phyloP scores from a whole-genome alignment of 306 rosid genomes.

The Adenanthera pavonina region DNA sequence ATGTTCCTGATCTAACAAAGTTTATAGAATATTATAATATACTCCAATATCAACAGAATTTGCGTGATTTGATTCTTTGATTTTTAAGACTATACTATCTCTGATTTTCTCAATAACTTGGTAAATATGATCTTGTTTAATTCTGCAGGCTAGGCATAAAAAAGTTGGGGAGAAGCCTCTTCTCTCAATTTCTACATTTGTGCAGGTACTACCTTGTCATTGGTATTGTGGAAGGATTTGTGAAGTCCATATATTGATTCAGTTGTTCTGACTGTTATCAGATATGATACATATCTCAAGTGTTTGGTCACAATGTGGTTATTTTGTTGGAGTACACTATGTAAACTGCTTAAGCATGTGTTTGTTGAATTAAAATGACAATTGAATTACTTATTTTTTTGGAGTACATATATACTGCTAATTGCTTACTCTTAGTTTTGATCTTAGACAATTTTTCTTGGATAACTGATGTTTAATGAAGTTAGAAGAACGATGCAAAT shows the following conservation, averaged over 20 bases:
- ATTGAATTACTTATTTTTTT: neutral
- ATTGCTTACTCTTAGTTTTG: neutral
- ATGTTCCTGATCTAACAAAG: constrained; percentile 13
- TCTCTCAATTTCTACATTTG: constrained; percentile 81
- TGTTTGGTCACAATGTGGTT: constrained; percentile 35
- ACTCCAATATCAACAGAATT: neutral
- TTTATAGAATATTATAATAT: neutral
- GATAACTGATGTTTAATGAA: neutral
- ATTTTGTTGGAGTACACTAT: constrained; percentile 14
- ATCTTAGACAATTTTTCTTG: constrained; percentile 16
- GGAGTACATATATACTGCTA: neutral
- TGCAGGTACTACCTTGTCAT: constrained; percentile 66
- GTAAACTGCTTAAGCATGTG: constrained; percentile 8
- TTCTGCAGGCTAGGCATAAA: constrained; percentile 90
- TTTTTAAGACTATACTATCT: neutral
- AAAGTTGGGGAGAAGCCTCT: constrained; percentile 99
- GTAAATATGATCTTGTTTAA: constrained; percentile 40
- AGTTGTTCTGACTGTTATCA: neutral
- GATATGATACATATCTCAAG: constrained; percentile 18
- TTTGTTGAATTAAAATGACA: constrained; percentile 15
- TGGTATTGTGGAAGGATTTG: constrained; percentile 5
- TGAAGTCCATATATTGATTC: constrained; percentile 13
- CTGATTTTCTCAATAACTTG: constrained; percentile 30
- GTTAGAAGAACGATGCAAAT: neutral
- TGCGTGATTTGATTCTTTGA: constrained; percentile 5